These are phyloP conservation scores for Nasturtium officinale DNA, from an alignment of 345 rosid species.

Conservation along the genomic window DNA sequence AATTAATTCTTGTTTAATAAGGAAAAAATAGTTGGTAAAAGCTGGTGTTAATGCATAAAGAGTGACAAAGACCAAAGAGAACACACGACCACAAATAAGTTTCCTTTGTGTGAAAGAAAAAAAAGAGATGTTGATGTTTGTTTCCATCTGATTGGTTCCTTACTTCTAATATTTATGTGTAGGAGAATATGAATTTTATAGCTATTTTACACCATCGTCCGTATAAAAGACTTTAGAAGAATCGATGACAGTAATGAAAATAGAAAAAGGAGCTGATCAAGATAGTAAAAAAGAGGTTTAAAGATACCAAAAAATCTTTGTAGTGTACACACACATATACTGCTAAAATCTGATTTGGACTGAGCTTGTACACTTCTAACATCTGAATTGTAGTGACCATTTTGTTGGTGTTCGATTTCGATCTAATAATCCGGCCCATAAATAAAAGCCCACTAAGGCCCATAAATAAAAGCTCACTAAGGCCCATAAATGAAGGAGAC, in stretches of 20 bases:
- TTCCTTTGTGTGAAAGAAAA: slow-evolving; percentile 3
- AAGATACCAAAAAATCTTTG: background rate
- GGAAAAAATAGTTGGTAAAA: slow-evolving; percentile 36
- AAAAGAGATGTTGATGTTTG: slow-evolving; percentile 10
- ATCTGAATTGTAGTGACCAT: too few species aligned
- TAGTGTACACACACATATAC: too few species aligned
- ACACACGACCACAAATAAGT: slow-evolving; percentile 15
- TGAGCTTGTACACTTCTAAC: too few species aligned
- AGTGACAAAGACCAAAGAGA: slow-evolving; percentile 21
- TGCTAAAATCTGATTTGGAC: too few species aligned
- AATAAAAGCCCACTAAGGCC: too few species aligned
- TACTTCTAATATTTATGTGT: background rate
- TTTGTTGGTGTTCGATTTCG: too few species aligned
- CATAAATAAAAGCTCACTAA: too few species aligned
- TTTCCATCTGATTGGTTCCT: background rate
- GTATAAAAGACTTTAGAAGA: background rate
- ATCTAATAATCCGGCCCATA: too few species aligned
- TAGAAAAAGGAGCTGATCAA: too few species aligned
- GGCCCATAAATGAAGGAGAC: too few species aligned
- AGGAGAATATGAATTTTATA: background rate
- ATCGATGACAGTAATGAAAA: background rate
- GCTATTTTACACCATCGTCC: background rate
- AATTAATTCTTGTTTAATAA: slow-evolving; percentile 5
- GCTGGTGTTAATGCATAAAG: slow-evolving; percentile 29
- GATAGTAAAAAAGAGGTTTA: background rate